Percentiles rank a stretch among this genome's conserved stretches.
Conservation (phyloP, 116 monocot species). For the Posidonia oceanica region DNA sequence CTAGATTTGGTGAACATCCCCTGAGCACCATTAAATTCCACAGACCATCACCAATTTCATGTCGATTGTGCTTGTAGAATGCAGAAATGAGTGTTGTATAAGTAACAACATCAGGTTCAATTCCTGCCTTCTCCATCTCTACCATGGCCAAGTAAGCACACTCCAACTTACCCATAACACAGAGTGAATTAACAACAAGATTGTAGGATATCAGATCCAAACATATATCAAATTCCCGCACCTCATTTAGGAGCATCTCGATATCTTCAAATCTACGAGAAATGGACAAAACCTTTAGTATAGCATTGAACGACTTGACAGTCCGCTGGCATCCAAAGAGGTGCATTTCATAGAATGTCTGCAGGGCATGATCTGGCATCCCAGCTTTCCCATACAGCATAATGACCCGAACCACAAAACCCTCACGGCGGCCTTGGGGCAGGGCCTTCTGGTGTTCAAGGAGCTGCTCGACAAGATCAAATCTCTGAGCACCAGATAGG, state of each 20-base stretch:
- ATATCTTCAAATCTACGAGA: conserved; percentile 29
- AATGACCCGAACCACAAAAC: conserved; percentile 71
- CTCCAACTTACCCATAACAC: conserved; percentile 42
- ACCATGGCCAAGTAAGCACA: conserved; percentile 58
- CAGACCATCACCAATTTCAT: conserved; percentile 74
- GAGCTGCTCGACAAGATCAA: conserved; percentile 18
- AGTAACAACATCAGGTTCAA: conserved; percentile 73
- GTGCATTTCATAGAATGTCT: conserved; percentile 60
- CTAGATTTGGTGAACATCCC: conserved; percentile 62
- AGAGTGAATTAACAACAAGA: conserved; percentile 54
- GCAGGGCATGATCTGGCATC: conserved; percentile 62
- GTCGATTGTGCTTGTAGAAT: conserved; percentile 49
- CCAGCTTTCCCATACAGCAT: conserved; percentile 65
- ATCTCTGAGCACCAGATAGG: conserved; percentile 15
- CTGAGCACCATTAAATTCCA: conserved; percentile 89
- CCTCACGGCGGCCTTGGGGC: conserved; percentile 78
- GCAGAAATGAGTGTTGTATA: conserved; percentile 85
- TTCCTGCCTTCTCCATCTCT: conserved; percentile 52
- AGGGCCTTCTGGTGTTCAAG: conserved; percentile 38
- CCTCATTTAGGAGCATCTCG: conserved; percentile 21
- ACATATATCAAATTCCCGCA: conserved; percentile 33
- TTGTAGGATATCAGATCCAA: conserved; percentile 79
- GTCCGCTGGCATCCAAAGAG: conserved; percentile 51
- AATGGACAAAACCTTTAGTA: conserved; percentile 48
- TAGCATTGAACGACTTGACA: conserved; percentile 84